Percentiles rank a stretch among this genome's conserved stretches.
Conservation (phyloP, 1,139 yeast species). For the Scheffersomyces quercinus region DNA sequence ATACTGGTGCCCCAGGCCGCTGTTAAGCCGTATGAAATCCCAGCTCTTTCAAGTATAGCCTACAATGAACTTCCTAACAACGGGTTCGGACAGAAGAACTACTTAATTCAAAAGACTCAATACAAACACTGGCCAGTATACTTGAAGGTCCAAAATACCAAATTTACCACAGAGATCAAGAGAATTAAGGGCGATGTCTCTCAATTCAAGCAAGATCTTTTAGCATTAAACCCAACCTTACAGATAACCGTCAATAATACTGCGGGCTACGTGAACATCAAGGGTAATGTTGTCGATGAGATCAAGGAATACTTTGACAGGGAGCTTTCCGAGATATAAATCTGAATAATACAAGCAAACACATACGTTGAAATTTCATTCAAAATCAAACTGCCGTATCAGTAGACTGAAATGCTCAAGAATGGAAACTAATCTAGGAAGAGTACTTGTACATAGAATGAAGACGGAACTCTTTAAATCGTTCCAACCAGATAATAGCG, state of each 20-base stretch:
- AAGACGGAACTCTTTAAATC: too few relatives aligned
- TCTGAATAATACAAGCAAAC: slow-evolving; percentile 1
- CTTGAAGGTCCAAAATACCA: slow-evolving; percentile 55
- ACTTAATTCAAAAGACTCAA: slow-evolving; percentile 54
- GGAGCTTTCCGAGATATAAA: slow-evolving; percentile 1
- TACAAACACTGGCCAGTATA: slow-evolving; percentile 73
- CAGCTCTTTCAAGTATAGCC: slow-evolving; percentile 27
- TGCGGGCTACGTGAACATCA: slow-evolving; percentile 49
- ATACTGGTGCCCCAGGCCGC: slow-evolving; percentile 20
- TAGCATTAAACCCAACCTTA: slow-evolving; percentile 44
- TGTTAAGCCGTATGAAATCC: slow-evolving; percentile 26
- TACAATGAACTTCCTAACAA: slow-evolving; percentile 36
- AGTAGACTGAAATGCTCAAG: too few relatives aligned
- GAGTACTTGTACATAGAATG: too few relatives aligned
- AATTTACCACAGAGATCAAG: slow-evolving; percentile 61
- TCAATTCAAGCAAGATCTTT: slow-evolving; percentile 60
- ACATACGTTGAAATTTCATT: not conserved
- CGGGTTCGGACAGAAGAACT: slow-evolving; percentile 46
- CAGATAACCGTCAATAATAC: slow-evolving; percentile 43
- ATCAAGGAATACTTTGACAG: slow-evolving; percentile 39
- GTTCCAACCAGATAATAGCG: too few relatives aligned
- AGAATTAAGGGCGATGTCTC: slow-evolving; percentile 61
- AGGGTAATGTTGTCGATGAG: slow-evolving; percentile 55
- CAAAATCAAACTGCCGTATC: too few relatives aligned
- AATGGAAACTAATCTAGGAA: too few relatives aligned